Percentiles rank a stretch among this genome's conserved stretches.
Conservation (phyloP, 2,329 filamentous ascomycete genomes). For the Neopestalotiopsis sp. region DNA sequence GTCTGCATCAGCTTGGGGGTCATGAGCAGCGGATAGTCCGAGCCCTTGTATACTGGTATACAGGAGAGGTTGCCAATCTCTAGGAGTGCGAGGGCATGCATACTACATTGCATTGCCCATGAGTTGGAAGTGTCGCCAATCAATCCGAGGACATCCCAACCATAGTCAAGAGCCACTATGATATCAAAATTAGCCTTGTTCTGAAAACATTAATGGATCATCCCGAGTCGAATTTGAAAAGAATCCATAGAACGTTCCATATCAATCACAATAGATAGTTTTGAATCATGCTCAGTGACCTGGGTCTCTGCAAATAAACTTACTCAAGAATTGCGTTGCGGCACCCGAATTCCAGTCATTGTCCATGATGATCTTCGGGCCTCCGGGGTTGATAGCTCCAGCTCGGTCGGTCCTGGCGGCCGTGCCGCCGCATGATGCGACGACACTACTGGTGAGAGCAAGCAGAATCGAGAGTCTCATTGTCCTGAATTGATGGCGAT, state of each 20-base stretch:
- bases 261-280: too few species aligned
- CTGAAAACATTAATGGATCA: background rate
- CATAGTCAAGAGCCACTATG: constrained; percentile 46
- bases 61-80: constrained; percentile 52
- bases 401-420: background rate
- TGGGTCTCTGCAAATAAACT: background rate
- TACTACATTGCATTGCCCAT: constrained; percentile 50
- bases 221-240: too few species aligned
- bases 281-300: too few species aligned
- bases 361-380: constrained; percentile 43
- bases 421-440: constrained; percentile 4
- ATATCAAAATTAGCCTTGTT: background rate
- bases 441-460: constrained; percentile 1
- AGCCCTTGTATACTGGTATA: constrained; percentile 53
- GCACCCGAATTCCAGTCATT: constrained; percentile 50
- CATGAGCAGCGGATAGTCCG: constrained; percentile 53
- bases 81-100: constrained; percentile 52
- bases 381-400: constrained; percentile 19
- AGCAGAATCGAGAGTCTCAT: constrained; percentile 8
- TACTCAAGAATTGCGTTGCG: constrained; percentile 47
- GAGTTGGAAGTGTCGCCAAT: constrained; percentile 47
- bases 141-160: constrained; percentile 48
- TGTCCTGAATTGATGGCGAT: background rate
- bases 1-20: constrained; percentile 48
- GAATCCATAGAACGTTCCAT: too few species aligned